Conservation (phyloP, 176 grass and related monocot species). For the Avena atlantica region DNA sequence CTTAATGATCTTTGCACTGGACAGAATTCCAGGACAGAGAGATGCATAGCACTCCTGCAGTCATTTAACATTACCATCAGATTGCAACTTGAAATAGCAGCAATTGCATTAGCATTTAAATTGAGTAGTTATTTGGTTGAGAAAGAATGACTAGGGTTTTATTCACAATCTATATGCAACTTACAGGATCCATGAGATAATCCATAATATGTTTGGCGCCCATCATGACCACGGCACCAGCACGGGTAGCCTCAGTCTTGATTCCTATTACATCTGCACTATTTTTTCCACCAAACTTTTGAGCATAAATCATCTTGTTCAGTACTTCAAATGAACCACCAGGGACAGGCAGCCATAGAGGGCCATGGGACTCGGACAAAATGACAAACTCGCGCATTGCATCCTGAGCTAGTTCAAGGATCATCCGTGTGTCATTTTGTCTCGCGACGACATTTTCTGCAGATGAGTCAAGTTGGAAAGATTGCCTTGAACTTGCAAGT, state of each 20-base stretch:
- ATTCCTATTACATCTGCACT: neutral
- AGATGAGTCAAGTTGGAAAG: constrained; percentile 13
- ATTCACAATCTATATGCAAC: constrained; percentile 43
- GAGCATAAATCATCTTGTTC: constrained; percentile 44
- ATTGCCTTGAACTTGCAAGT: neutral
- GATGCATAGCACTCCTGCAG: constrained; percentile 52
- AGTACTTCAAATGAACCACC: constrained; percentile 42
- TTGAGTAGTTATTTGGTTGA: neutral
- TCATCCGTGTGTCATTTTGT: neutral
- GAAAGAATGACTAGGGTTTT: neutral
- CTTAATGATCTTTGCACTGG: neutral
- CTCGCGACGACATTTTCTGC: neutral
- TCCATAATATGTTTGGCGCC: constrained; percentile 34
- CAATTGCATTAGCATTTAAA: neutral
- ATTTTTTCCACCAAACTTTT: constrained; percentile 27
- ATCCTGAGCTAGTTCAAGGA: constrained; percentile 34
- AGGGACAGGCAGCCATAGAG: constrained; percentile 52
- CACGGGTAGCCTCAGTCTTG: constrained; percentile 66
- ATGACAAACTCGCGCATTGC: constrained; percentile 48
- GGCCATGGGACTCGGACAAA: constrained; percentile 29
- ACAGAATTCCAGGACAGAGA: constrained; percentile 55
- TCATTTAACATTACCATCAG: constrained; percentile 25
- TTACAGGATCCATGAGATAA: constrained; percentile 61
- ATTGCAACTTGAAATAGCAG: constrained; percentile 27
- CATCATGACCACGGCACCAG: constrained; percentile 42